Percentiles rank a stretch among this genome's conserved stretches.
These are phyloP conservation scores for Amylocarpus encephaloides DNA, from an alignment of 2,329 filamentous ascomycete species.

Conservation along the genomic window DNA sequence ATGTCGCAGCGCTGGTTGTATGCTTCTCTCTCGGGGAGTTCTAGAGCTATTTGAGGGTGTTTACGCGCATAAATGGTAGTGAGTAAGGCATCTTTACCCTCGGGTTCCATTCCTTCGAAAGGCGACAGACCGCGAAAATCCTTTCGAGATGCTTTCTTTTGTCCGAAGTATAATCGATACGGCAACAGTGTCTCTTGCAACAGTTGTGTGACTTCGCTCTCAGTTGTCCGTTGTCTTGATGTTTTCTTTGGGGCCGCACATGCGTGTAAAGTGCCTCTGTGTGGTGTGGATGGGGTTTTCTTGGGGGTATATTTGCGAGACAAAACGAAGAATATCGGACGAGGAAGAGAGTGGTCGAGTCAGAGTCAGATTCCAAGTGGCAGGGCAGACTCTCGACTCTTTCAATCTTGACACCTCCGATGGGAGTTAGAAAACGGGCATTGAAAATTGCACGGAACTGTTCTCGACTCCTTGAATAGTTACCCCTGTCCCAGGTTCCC, in stretches of 20 bases:
- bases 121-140: slow-evolving; percentile 15
- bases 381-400: slow-evolving; percentile 24
- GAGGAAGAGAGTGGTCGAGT: slow-evolving; percentile 18
- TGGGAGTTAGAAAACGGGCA: slow-evolving; percentile 15
- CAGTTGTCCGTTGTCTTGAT: not conserved
- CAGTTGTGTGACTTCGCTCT: slow-evolving; percentile 15
- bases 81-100: slow-evolving; percentile 1
- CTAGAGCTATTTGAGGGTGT: not conserved
- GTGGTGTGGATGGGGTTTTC: not conserved
- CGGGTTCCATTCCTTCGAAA: not conserved
- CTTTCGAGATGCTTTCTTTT: slow-evolving; percentile 14
- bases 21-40: slow-evolving; percentile 1
- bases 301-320: slow-evolving; percentile 8
- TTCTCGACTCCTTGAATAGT: not conserved
- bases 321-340: slow-evolving; percentile 27
- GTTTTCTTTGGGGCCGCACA: not conserved
- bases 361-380: slow-evolving; percentile 24
- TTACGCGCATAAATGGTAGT: slow-evolving; percentile 2
- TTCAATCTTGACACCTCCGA: slow-evolving; percentile 16
- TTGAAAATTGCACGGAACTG: slow-evolving; percentile 10
- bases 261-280: not conserved
- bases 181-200: slow-evolving; percentile 21
- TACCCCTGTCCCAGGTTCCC: too few relatives aligned
- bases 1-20: slow-evolving; percentile 6
- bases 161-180: slow-evolving; percentile 24